phyloP scores from a whole-genome alignment of 768 basidiomycete genomes.

The Kwoniella mangroviensis region DNA sequence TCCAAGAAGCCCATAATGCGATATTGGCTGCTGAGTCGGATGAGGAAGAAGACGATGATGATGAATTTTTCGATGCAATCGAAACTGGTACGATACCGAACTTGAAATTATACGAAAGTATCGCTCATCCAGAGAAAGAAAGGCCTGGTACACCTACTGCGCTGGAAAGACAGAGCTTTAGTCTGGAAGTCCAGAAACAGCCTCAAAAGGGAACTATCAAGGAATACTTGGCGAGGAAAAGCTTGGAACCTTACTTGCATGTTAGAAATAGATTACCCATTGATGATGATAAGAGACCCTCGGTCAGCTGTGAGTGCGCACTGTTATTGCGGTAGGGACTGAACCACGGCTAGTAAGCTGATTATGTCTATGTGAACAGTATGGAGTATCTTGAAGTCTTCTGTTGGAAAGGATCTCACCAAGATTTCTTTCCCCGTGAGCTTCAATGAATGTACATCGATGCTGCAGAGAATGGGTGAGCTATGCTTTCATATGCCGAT shows the following conservation, averaged over 20 bases:
- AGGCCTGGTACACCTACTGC: constrained; percentile 47
- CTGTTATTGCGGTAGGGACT: neutral
- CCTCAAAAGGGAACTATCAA: constrained; percentile 50
- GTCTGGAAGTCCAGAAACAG: constrained; percentile 9
- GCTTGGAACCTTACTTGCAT: constrained; percentile 71
- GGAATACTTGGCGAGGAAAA: constrained; percentile 42
- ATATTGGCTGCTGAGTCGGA: constrained; percentile 53
- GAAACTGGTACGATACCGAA: constrained; percentile 79
- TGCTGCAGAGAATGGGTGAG: constrained; percentile 85
- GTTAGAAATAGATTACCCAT: constrained; percentile 69
- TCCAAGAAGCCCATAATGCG: constrained; percentile 54
- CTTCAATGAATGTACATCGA: constrained; percentile 73
- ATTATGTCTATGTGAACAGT: constrained; percentile 58
- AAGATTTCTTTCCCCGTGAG: constrained; percentile 92
- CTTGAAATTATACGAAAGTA: constrained; percentile 69
- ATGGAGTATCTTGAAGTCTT: constrained; percentile 93
- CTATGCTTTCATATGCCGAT: neutral
- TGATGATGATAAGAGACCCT: constrained; percentile 75
- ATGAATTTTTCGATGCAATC: constrained; percentile 98
- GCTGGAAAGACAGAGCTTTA: constrained; percentile 7
- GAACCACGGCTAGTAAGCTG: neutral
- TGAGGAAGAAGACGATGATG: constrained; percentile 62
- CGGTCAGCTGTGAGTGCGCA: constrained; percentile 61
- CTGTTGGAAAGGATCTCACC: constrained; percentile 95
- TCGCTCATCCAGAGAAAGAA: constrained; percentile 61